phyloP scores from a whole-genome alignment of 2,329 filamentous ascomycete species.

The Alternaria incomplexa region DNA sequence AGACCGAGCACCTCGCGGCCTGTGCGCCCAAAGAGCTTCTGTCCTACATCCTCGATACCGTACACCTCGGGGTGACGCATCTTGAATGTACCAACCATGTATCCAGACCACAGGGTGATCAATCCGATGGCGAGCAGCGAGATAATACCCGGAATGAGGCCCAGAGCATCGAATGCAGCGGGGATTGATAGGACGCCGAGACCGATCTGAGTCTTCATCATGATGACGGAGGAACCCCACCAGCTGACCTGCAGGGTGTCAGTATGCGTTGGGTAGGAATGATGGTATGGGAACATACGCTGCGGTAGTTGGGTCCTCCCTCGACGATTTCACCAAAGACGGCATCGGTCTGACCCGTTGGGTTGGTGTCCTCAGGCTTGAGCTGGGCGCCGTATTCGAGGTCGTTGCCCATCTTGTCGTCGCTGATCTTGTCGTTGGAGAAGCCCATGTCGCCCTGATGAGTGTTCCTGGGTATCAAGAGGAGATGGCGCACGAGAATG shows the following conservation, averaged over 20 bases:
- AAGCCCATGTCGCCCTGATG: slow-evolving; percentile 1
- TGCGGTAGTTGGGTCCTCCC: slow-evolving; percentile 64
- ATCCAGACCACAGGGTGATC: slow-evolving; percentile 59
- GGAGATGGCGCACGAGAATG: slow-evolving; percentile 1
- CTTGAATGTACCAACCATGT: slow-evolving; percentile 61
- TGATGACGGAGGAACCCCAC: slow-evolving; percentile 33
- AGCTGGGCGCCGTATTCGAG: slow-evolving; percentile 7
- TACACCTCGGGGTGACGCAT: slow-evolving; percentile 62
- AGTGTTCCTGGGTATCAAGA: slow-evolving; percentile 2
- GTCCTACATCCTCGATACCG: slow-evolving; percentile 63
- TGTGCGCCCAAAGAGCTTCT: slow-evolving; percentile 59
- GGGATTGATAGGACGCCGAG: slow-evolving; percentile 60
- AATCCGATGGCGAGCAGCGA: slow-evolving; percentile 48
- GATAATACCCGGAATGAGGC: slow-evolving; percentile 58
- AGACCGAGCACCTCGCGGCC: slow-evolving; percentile 57
- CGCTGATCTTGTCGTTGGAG: slow-evolving; percentile 4
- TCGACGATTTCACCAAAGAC: slow-evolving; percentile 59
- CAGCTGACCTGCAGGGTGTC: slow-evolving; percentile 29
- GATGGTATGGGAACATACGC: slow-evolving; percentile 17
- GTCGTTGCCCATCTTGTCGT: background rate
- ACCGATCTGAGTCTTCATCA: slow-evolving; percentile 42
- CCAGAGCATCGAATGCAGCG: slow-evolving; percentile 53
- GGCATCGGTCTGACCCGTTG: slow-evolving; percentile 20
- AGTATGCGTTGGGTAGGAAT: slow-evolving; percentile 1
- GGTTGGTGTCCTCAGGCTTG: slow-evolving; percentile 8